Percentiles rank a stretch among this genome's conserved stretches.
phyloP scores from a whole-genome alignment of 2,329 filamentous ascomycete genomes.

The Aspergillus latus region DNA sequence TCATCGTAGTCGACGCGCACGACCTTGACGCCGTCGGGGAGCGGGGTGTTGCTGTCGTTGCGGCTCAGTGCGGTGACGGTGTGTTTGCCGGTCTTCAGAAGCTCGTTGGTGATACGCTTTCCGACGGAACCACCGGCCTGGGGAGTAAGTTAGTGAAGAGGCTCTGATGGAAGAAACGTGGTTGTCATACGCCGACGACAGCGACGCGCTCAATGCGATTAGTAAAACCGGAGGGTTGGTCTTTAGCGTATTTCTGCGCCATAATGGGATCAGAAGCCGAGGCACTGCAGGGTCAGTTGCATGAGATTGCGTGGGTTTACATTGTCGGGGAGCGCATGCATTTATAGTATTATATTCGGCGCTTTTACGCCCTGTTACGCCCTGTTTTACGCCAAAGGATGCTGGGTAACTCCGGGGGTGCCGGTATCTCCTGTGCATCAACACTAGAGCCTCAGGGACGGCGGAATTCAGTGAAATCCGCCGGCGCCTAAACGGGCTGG shows the following conservation, averaged over 20 bases:
- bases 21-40: conserved; percentile 49
- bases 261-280: not conserved
- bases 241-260: conserved; percentile 23
- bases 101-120: conserved; percentile 28
- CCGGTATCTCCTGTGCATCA: not conserved
- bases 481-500: not conserved
- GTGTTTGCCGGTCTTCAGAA: conserved; percentile 52
- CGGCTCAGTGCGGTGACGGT: conserved; percentile 55
- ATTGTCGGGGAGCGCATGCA: not conserved
- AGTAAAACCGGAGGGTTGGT: conserved; percentile 24
- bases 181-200: conserved; percentile 40
- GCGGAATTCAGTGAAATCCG: not conserved
- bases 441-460: not conserved
- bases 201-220: conserved; percentile 41
- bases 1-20: conserved; percentile 52
- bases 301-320: not conserved
- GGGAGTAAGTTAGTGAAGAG: not conserved
- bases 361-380: too few relatives aligned
- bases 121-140: conserved; percentile 40
- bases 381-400: too few relatives aligned
- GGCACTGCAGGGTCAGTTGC: not conserved
- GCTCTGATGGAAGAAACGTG: not conserved
- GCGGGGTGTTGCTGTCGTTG: conserved; percentile 38
- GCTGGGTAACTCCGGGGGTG: not conserved
- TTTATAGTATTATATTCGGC: not conserved